These are phyloP conservation scores for Candida pseudofarinosa DNA, from an alignment of 805 yeast genomes.

Conservation along the genomic window DNA sequence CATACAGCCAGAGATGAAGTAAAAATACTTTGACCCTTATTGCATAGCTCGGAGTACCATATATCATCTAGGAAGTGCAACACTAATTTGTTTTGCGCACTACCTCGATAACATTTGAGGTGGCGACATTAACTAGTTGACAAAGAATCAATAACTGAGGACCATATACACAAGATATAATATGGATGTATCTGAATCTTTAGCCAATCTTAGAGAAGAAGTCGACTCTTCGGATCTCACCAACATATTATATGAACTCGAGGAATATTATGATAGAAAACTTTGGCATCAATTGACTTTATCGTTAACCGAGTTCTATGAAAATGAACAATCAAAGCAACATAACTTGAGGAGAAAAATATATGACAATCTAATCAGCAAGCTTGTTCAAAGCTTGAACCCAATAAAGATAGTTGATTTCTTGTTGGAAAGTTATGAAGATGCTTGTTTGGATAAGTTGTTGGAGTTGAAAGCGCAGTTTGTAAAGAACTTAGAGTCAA, in stretches of 20 bases:
- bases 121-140: neutral
- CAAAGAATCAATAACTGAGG: neutral
- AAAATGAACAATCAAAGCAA: constrained; percentile 45
- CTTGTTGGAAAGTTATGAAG: constrained; percentile 48
- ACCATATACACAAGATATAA: constrained; percentile 6
- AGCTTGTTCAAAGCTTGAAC: constrained; percentile 68
- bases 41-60: too few relatives aligned
- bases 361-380: constrained; percentile 65
- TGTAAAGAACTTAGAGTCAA: constrained; percentile 22
- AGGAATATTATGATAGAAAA: constrained; percentile 82
- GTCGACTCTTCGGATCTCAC: constrained; percentile 58
- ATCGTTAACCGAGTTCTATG: constrained; percentile 58
- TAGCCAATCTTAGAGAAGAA: constrained; percentile 61
- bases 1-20: too few relatives aligned
- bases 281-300: constrained; percentile 93
- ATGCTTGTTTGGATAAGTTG: constrained; percentile 34
- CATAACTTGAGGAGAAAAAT: constrained; percentile 55
- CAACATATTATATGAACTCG: constrained; percentile 62
- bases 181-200: constrained; percentile 39
- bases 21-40: too few relatives aligned
- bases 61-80: neutral
- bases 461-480: constrained; percentile 28
- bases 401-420: constrained; percentile 76
- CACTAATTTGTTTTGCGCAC: neutral
- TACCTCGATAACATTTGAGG: neutral